A percentile compares a stretch with the other conserved stretches of the same genome.
Evolutionary conservation across 2,329 filamentous ascomycete genomes (phyloP).

Genomic region (Chaetomium sp.): DNA sequence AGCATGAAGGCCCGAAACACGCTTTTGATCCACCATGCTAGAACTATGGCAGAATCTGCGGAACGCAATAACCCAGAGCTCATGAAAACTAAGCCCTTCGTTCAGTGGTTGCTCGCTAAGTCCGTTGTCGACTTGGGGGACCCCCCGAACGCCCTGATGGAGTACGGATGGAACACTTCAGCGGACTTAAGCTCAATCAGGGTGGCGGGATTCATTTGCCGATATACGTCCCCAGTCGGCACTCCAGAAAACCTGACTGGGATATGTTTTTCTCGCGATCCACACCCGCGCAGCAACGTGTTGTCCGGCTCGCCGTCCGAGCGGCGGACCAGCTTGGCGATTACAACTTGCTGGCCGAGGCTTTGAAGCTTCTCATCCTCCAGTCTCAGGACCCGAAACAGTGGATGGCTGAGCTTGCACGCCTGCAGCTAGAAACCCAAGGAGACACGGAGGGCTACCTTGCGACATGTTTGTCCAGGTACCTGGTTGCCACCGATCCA

Average conservation of each 20-base stretch:
- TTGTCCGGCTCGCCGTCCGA: slow-evolving; percentile 22
- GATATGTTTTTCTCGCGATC: slow-evolving; percentile 19
- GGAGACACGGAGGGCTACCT: slow-evolving; percentile 30
- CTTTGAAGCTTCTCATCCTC: slow-evolving; percentile 27
- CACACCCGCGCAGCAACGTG: slow-evolving; percentile 10
- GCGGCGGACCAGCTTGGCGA: slow-evolving; percentile 25
- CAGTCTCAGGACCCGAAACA: slow-evolving; percentile 22
- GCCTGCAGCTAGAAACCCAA: slow-evolving; percentile 26
- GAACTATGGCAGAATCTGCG: slow-evolving; percentile 8
- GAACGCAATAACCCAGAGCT: slow-evolving; percentile 14
- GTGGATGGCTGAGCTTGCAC: slow-evolving; percentile 21
- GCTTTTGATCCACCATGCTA: slow-evolving; percentile 20
- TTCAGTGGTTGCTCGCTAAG: slow-evolving; percentile 29
- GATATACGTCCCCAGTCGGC: slow-evolving; percentile 25
- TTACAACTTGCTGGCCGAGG: slow-evolving; percentile 20
- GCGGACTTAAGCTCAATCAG: slow-evolving; percentile 13
- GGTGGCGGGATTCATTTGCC: slow-evolving; percentile 20
- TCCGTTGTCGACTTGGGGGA: slow-evolving; percentile 15
- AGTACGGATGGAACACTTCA: slow-evolving; percentile 5
- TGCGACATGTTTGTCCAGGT: slow-evolving; percentile 28
- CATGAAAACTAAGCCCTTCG: slow-evolving; percentile 28
- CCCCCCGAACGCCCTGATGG: slow-evolving; percentile 3
- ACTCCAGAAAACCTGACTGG: slow-evolving; percentile 26
- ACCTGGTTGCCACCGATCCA: slow-evolving; percentile 10
- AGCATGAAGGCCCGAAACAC: not conserved